Base-by-base conservation (phyloP, 2,329 filamentous ascomycete species). In the Stachybotrys chlorohalonatus region DNA sequence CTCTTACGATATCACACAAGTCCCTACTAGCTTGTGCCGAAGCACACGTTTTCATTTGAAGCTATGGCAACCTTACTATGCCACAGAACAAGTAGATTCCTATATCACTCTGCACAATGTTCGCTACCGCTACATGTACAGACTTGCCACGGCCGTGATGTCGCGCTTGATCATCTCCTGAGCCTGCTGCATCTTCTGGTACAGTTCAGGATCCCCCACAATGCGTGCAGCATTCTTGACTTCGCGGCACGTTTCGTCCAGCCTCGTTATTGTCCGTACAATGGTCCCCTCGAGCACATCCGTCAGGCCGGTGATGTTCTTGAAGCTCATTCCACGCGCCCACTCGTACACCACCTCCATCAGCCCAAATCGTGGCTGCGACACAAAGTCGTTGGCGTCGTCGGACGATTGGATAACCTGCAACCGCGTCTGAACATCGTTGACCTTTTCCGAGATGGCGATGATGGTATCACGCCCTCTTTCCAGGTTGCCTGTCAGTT, bases 291-390 rank as follows among this genome's bases (percentile, higher is more conserved):
- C 94, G 64, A 97, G 84, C 55, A 99, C 92, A 69, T 97, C 93
- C 7, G 94, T 99, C 66, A 99, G 74, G 61, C 93, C 89, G 0
- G 93, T 97, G 62, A 99, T 99, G 60, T 94, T 93, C 73, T 95
- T 95, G 79, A 99, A 99, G 53, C 89, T 93, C 90, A 97, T 97
- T 31, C 94, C 94, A 52, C 90, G 80, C 9, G 94, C 94, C 94
- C 94, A 99, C 71, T 99, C 94, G 68, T 97, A 96, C 39, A 99
- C 95, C 0, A 99, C 94, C 71, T 99, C 94, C 68, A 96, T 91
- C 54, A 99, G 81, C 1, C 93, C 94, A 67, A 99, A 99, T 9
- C 93, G 82, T 2, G 92, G 90, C 54, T 86, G 81, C 56, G 85
- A 90, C 42, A 89, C 87, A 66, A 96, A 96, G 70, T 97, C 93